Conservation (phyloP, 305 asterid genomes). For the Lippia alba region DNA sequence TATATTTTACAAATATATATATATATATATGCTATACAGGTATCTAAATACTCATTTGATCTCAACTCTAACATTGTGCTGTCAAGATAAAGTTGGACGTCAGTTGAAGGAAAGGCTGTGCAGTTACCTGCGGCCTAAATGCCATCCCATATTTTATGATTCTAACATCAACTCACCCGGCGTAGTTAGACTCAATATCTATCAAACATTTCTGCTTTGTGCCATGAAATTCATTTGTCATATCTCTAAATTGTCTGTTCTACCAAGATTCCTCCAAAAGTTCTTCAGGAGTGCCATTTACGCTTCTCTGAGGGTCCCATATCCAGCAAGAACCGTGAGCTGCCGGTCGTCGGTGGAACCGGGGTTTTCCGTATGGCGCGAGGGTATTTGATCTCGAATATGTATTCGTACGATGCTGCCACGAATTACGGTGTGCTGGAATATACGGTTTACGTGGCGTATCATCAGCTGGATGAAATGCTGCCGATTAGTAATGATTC, state of each 20-base stretch:
- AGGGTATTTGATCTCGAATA: slow-evolving; percentile 25
- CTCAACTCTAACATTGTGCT: slow-evolving; percentile 68
- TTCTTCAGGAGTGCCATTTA: slow-evolving; percentile 48
- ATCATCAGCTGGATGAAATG: background rate
- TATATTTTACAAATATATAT: too few species aligned
- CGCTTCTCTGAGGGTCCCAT: slow-evolving; percentile 62
- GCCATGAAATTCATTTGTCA: slow-evolving; percentile 87
- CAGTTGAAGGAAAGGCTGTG: slow-evolving; percentile 62
- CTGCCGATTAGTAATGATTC: background rate
- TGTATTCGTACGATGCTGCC: slow-evolving; percentile 4
- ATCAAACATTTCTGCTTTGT: slow-evolving; percentile 77
- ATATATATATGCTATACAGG: slow-evolving; percentile 45
- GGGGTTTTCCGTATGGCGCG: slow-evolving; percentile 27
- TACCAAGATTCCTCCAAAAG: slow-evolving; percentile 49
- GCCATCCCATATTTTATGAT: slow-evolving; percentile 88
- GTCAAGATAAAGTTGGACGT: slow-evolving; percentile 58
- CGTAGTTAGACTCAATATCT: slow-evolving; percentile 83
- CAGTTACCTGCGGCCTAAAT: slow-evolving; percentile 71
- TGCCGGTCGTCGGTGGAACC: slow-evolving; percentile 27
- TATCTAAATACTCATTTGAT: slow-evolving; percentile 64
- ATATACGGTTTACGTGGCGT: slow-evolving; percentile 20
- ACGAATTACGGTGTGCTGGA: slow-evolving; percentile 20
- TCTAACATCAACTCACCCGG: slow-evolving; percentile 74
- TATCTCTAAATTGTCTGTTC: slow-evolving; percentile 50
- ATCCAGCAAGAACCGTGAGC: slow-evolving; percentile 18